Evolutionary conservation across 2,329 filamentous ascomycete species (phyloP).

Genomic region (Drechslerella stenobrocha): DNA sequence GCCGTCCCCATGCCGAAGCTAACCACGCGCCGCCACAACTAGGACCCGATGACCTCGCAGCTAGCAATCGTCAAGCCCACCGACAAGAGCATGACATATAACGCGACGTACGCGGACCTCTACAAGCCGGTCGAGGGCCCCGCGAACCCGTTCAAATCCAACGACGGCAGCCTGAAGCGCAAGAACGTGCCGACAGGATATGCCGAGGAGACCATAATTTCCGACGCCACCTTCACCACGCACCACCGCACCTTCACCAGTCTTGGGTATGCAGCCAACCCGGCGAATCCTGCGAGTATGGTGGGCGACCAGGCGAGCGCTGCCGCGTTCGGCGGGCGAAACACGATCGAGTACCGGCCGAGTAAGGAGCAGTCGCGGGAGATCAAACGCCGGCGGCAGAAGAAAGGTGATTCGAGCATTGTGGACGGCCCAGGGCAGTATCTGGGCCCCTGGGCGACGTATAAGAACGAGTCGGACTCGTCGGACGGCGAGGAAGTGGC

Average conservation of each 20-base stretch:
- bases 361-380: conserved; percentile 72
- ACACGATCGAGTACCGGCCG: conserved; percentile 62
- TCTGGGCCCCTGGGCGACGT: conserved; percentile 91
- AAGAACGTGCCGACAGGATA: conserved; percentile 83
- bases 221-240: conserved; percentile 83
- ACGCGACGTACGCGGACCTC: conserved; percentile 71
- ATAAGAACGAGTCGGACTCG: conserved; percentile 70
- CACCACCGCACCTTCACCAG: conserved; percentile 83
- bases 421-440: conserved; percentile 87
- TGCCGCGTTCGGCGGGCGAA: conserved; percentile 57
- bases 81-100: conserved; percentile 60
- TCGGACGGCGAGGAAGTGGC: conserved; percentile 69
- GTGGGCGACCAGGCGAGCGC: conserved; percentile 51
- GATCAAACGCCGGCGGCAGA: conserved; percentile 74
- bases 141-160: conserved; percentile 72
- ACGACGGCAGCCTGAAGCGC: conserved; percentile 66
- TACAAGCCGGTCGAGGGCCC: conserved; percentile 69
- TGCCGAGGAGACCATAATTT: conserved; percentile 84
- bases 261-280: conserved; percentile 62
- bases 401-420: conserved; percentile 78
- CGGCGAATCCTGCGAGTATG: conserved; percentile 56
- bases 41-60: conserved; percentile 60
- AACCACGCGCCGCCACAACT: background rate
- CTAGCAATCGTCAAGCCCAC: conserved; percentile 61
- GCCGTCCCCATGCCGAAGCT: conserved; percentile 13